Conservation (phyloP, 2,329 filamentous ascomycete genomes). For the Nigrospora osmanthi region DNA sequence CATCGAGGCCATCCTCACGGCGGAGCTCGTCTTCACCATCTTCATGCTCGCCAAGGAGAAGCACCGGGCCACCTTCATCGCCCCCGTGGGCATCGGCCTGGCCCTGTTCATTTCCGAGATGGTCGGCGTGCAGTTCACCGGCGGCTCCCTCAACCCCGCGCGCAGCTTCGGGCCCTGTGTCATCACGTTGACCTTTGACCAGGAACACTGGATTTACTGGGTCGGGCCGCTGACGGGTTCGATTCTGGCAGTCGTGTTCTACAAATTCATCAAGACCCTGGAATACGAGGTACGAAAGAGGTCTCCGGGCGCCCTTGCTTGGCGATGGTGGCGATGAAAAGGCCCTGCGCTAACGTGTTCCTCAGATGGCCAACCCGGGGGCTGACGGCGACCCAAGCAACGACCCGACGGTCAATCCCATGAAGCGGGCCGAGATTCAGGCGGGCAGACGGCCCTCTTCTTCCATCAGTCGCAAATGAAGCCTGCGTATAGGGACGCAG, state of each 20-base stretch:
- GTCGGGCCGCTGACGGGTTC: constrained; percentile 25
- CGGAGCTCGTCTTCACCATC: constrained; percentile 44
- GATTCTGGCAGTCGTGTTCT: constrained; percentile 26
- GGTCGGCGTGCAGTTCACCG: constrained; percentile 38
- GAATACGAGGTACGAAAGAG: constrained; percentile 24
- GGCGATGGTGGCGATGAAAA: not conserved
- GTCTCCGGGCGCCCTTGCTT: not conserved
- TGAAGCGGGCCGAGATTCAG: constrained; percentile 22
- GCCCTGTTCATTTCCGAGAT: constrained; percentile 46
- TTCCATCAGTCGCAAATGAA: not conserved
- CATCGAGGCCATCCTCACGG: constrained; percentile 47
- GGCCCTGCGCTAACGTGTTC: constrained; percentile 2
- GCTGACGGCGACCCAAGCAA: constrained; percentile 35
- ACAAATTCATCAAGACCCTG: constrained; percentile 30
- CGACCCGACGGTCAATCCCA: constrained; percentile 34
- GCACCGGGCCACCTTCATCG: constrained; percentile 54
- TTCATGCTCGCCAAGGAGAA: constrained; percentile 56
- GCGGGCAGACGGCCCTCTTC: not conserved
- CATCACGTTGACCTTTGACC: constrained; percentile 21
- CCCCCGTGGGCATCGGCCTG: constrained; percentile 55
- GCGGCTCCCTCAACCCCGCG: constrained; percentile 38
- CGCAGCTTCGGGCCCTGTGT: constrained; percentile 38
- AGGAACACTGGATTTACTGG: constrained; percentile 16
- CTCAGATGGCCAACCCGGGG: constrained; percentile 35
- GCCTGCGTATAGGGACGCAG: not conserved